phyloP scores from a whole-genome alignment of 1,284 basidiomycete genomes.

The Pyrrhoderma lamaoense region DNA sequence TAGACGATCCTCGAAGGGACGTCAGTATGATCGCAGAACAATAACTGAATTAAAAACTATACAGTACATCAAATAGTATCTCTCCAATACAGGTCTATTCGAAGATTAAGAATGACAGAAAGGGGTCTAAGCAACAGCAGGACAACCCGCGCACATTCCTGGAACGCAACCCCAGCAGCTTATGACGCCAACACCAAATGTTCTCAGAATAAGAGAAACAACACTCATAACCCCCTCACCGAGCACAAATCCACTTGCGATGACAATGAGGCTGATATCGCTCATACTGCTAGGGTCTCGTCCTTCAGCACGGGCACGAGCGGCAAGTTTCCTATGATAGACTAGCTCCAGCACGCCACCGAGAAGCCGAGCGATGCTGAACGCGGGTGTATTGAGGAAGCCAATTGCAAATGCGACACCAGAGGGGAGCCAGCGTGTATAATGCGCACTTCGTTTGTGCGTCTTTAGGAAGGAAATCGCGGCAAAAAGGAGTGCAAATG shows the following conservation, averaged over 20 bases:
- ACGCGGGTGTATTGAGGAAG: slow-evolving; percentile 93
- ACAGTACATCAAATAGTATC: neutral
- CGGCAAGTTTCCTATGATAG: slow-evolving; percentile 46
- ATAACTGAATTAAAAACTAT: neutral
- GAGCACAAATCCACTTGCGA: slow-evolving; percentile 92
- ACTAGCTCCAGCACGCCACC: slow-evolving; percentile 79
- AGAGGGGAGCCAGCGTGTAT: slow-evolving; percentile 76
- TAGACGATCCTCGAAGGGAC: neutral
- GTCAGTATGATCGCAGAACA: neutral
- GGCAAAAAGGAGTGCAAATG: slow-evolving; percentile 68
- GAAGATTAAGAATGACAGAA: too few species aligned
- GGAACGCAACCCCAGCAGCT: slow-evolving; percentile 83
- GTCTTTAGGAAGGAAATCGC: slow-evolving; percentile 63
- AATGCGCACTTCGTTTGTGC: slow-evolving; percentile 34
- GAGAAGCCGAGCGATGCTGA: slow-evolving; percentile 85
- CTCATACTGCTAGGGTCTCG: slow-evolving; percentile 16
- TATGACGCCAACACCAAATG: slow-evolving; percentile 61
- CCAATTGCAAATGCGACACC: slow-evolving; percentile 86
- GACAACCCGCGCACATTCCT: slow-evolving; percentile 65
- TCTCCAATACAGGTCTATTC: neutral
- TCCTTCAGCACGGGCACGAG: slow-evolving; percentile 35
- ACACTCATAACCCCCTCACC: slow-evolving; percentile 91
- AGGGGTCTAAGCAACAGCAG: slow-evolving; percentile 24
- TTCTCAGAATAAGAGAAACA: slow-evolving; percentile 68
- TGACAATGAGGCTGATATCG: slow-evolving; percentile 75